Evolutionary conservation across 1,284 basidiomycete species (phyloP).

Genomic region (Prillingera fragicola): DNA sequence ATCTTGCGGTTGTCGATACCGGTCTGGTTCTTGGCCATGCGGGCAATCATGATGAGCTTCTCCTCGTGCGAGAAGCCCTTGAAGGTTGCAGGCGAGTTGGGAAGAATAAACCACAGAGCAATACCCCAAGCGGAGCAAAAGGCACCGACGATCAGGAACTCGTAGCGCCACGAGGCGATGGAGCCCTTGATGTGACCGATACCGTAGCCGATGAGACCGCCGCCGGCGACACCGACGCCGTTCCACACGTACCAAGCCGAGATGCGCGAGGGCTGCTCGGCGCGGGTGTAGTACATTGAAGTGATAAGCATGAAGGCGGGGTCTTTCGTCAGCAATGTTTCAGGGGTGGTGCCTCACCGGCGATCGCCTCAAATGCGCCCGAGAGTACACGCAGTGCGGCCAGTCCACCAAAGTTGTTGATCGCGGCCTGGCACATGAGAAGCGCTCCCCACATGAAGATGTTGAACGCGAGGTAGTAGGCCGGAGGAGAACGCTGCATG

Average conservation of each 20-base stretch:
- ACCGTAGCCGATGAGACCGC: conserved; percentile 38
- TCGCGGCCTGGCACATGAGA: conserved; percentile 48
- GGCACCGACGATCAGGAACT: conserved; percentile 47
- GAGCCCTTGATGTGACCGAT: conserved; percentile 45
- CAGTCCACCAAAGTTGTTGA: conserved; percentile 49
- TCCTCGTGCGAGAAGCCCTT: conserved; percentile 46
- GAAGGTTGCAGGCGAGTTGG: conserved; percentile 43
- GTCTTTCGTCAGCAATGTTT: background rate
- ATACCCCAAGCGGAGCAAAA: conserved; percentile 41
- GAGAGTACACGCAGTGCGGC: conserved; percentile 50
- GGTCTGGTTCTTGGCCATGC: conserved; percentile 46
- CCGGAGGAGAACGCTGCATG: conserved; percentile 51
- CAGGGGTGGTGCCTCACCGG: no score
- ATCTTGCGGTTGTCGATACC: conserved; percentile 48
- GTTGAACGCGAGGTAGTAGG: conserved; percentile 51
- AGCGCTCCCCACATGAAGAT: conserved; percentile 52
- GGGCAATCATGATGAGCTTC: conserved; percentile 46
- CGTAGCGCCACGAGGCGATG: conserved; percentile 46
- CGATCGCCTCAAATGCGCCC: conserved; percentile 50
- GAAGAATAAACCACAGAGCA: conserved; percentile 36
- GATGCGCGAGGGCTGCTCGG: conserved; percentile 45
- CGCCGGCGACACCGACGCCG: conserved; percentile 44
- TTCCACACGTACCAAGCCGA: conserved; percentile 44
- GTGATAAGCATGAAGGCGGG: conserved; percentile 38
- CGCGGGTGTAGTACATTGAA: conserved; percentile 42